Base-by-base conservation (phyloP, 2,329 filamentous ascomycete genomes). In the Neofusicoccum parvum region DNA sequence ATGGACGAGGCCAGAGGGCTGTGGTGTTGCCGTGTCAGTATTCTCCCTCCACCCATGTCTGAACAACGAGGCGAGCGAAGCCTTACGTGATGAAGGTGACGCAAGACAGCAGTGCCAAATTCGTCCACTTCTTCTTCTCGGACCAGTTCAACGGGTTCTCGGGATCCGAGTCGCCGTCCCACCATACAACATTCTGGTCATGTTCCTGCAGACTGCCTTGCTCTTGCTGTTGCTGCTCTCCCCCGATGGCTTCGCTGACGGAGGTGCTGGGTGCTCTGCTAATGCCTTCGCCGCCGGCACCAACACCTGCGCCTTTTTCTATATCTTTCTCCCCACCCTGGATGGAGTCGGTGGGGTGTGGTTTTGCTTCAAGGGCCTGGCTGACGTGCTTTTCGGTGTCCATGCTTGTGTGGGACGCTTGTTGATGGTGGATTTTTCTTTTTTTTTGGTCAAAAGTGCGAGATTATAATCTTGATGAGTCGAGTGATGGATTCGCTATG, bases 101-200 rank as follows among this genome's bases (percentile, higher is more conserved):
- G 34, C 70, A 66, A 14, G 74, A 74, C 14, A 80, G 67, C 27
- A 73, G 68, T 20, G 67, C 71, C 43, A 80, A 72, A 34, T 76
- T 74, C 6, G 67, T 63, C 76, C 77, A 79, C 69, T 79, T 79
- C 67, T 71, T 76, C 34, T 49, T 68, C n/a, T 58, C 49, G 4
- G 73, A 49, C 78, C 77, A 80, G 58, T 80, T 80, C 64, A 74
- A 67, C 14, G 78, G 78, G 56, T 80, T 80, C 15, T 70, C 68
- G 11, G 78, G 76, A 53, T 79, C 73, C 5, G 72, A 72, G 2
- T 66, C 59, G 12, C 49, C 12, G 3, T 66, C 59, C 65, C 65
- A 66, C 37, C 41, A 37, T 6, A 66, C 65, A 6, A 64, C 9
- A 20, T 66, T 64, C 1, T 49, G 36, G 32, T 66, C 58, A 5